phyloP scores from a whole-genome alignment of 768 basidiomycete species.

The Calocera cornea region DNA sequence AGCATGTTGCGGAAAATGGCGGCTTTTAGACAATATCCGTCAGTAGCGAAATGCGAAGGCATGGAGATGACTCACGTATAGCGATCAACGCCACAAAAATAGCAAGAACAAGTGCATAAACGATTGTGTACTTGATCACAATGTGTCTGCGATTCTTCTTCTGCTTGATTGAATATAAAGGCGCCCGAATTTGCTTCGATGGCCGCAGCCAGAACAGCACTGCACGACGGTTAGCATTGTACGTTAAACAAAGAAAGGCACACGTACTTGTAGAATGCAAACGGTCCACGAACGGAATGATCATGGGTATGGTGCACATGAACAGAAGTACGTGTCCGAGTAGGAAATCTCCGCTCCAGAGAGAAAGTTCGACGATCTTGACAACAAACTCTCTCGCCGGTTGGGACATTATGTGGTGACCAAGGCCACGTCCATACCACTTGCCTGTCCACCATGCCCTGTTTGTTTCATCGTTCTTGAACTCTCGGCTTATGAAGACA shows the following conservation, averaged over 20 bases:
- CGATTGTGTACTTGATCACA: constrained; percentile 71
- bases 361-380: constrained; percentile 89
- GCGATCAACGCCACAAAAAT: constrained; percentile 64
- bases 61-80: constrained; percentile 45
- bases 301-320: constrained; percentile 74
- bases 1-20: constrained; percentile 49
- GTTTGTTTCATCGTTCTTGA: constrained; percentile 99
- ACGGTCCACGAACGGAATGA: constrained; percentile 84
- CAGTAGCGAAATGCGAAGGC: constrained; percentile 8
- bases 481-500: constrained; percentile 89
- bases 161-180: constrained; percentile 80
- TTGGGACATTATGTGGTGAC: constrained; percentile 86
- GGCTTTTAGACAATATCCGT: constrained; percentile 30
- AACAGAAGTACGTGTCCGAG: constrained; percentile 78
- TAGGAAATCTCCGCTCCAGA: constrained; percentile 92
- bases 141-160: constrained; percentile 82
- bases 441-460: constrained; percentile 97
- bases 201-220: constrained; percentile 72
- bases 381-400: constrained; percentile 94
- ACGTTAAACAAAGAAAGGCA: neutral
- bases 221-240: constrained; percentile 13
- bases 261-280: constrained; percentile 81
- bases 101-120: constrained; percentile 56
- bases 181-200: constrained; percentile 85
- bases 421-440: constrained; percentile 93